A percentile compares a stretch with the other conserved stretches of the same genome.
Evolutionary conservation across 2,329 filamentous ascomycete species (phyloP).

Genomic region (Rhynchosporium secalis): DNA sequence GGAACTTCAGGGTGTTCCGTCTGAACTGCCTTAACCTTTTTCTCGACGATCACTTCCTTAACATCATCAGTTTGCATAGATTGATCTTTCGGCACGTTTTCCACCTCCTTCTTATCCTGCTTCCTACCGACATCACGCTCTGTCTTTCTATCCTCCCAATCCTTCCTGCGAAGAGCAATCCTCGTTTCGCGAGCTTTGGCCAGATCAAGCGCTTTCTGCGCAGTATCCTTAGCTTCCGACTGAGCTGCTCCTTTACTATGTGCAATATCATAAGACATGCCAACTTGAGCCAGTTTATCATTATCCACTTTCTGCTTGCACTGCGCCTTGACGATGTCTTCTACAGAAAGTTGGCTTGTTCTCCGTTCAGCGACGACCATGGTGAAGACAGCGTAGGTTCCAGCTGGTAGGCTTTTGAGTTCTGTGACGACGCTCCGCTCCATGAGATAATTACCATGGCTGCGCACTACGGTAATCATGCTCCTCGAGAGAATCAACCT

Average conservation of each 20-base stretch:
- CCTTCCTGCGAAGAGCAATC: conserved; percentile 48
- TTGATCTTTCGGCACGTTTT: conserved; percentile 39
- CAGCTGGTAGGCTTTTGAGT: conserved; percentile 54
- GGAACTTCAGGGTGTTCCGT: conserved; percentile 28
- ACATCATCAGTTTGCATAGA: conserved; percentile 33
- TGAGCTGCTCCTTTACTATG: conserved; percentile 58
- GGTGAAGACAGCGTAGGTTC: conserved; percentile 58
- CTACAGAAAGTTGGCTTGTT: conserved; percentile 47
- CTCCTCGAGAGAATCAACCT: conserved; percentile 49
- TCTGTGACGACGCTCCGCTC: conserved; percentile 59
- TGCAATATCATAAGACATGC: conserved; percentile 59
- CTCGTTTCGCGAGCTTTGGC: conserved; percentile 42
- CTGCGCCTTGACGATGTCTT: conserved; percentile 57
- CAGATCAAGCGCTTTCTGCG: conserved; percentile 37
- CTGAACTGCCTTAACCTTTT: conserved; percentile 33
- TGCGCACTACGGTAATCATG: conserved; percentile 61
- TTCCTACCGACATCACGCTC: conserved; percentile 43
- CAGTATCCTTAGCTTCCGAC: conserved; percentile 51
- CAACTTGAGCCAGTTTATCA: conserved; percentile 59
- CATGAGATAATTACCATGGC: conserved; percentile 60
- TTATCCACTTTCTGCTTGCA: conserved; percentile 51
- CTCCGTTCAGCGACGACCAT: conserved; percentile 54
- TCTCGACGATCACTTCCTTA: conserved; percentile 19
- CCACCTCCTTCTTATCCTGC: conserved; percentile 43
- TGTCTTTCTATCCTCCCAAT: conserved; percentile 51